Conservation (phyloP, 305 asterid genomes). For the Striga hermonthica region DNA sequence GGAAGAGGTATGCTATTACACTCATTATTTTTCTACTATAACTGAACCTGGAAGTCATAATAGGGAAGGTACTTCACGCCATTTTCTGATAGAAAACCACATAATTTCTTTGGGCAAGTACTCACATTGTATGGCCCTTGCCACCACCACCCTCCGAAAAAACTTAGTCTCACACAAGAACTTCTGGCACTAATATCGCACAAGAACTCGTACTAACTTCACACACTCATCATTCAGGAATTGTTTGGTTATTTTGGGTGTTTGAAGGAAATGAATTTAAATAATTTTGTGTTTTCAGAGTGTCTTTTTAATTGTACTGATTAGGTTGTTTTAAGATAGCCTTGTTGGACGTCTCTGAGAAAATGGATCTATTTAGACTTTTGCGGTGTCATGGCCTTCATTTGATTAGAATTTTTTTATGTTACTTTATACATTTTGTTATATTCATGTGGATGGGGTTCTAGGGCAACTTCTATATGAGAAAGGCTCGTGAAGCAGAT, state of each 20-base stretch:
- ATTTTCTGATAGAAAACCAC: neutral
- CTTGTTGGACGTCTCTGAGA: neutral
- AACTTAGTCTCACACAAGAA: neutral
- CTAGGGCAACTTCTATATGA: slow-evolving; percentile 69
- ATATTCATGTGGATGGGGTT: slow-evolving; percentile 26
- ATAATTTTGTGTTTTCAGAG: neutral
- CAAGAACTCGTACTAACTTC: neutral
- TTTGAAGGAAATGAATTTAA: neutral
- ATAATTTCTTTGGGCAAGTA: neutral
- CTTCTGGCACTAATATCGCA: neutral
- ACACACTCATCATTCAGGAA: neutral
- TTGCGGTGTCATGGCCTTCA: neutral
- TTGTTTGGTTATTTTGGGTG: neutral
- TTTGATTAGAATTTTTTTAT: slow-evolving; percentile 12
- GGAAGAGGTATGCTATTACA: slow-evolving; percentile 53
- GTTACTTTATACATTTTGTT: slow-evolving; percentile 6
- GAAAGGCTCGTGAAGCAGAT: slow-evolving; percentile 75
- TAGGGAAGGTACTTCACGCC: neutral
- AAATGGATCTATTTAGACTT: neutral
- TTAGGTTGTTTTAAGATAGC: neutral
- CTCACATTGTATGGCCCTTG: too few relatives aligned
- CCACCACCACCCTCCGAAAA: too few relatives aligned
- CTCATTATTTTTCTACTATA: slow-evolving; percentile 22
- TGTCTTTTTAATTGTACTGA: neutral
- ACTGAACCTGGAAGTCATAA: neutral